Conservation (phyloP, 2,329 filamentous ascomycete species). For the Fusarium sp. region DNA sequence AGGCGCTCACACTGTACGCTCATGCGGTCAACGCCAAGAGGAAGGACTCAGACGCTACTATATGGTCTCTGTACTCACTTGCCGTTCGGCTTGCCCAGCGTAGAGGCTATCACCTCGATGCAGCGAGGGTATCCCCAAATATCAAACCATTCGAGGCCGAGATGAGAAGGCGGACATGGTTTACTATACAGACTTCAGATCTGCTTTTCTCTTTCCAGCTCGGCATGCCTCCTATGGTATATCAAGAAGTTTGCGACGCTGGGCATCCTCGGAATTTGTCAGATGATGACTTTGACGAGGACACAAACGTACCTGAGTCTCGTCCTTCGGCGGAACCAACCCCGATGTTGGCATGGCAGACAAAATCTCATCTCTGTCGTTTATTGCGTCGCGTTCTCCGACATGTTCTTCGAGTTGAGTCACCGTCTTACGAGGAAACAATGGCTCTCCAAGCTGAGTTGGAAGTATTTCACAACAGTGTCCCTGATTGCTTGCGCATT, state of each 20-base stretch:
- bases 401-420: slow-evolving; percentile 55
- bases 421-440: slow-evolving; percentile 52
- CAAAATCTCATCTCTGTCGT: slow-evolving; percentile 58
- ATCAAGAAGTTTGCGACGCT: slow-evolving; percentile 61
- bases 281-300: slow-evolving; percentile 66
- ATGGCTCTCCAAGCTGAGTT: slow-evolving; percentile 56
- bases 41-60: slow-evolving; percentile 56
- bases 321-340: slow-evolving; percentile 59
- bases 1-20: slow-evolving; percentile 61
- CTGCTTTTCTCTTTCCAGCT: slow-evolving; percentile 64
- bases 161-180: slow-evolving; percentile 64
- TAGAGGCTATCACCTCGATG: slow-evolving; percentile 65
- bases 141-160: slow-evolving; percentile 64
- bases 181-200: slow-evolving; percentile 62
- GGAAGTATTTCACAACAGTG: slow-evolving; percentile 50
- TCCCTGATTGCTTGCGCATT: slow-evolving; percentile 57
- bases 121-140: slow-evolving; percentile 54
- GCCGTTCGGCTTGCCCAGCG: slow-evolving; percentile 63
- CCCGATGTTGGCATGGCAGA: slow-evolving; percentile 57
- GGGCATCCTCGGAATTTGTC: slow-evolving; percentile 60
- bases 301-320: slow-evolving; percentile 56
- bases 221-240: slow-evolving; percentile 64
- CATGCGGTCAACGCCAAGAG: slow-evolving; percentile 58
- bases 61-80: slow-evolving; percentile 63
- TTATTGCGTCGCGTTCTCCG: slow-evolving; percentile 59